A percentile compares a stretch with the other conserved stretches of the same genome.
Conservation (phyloP, 2,329 filamentous ascomycete species). For the Alternaria triticina region DNA sequence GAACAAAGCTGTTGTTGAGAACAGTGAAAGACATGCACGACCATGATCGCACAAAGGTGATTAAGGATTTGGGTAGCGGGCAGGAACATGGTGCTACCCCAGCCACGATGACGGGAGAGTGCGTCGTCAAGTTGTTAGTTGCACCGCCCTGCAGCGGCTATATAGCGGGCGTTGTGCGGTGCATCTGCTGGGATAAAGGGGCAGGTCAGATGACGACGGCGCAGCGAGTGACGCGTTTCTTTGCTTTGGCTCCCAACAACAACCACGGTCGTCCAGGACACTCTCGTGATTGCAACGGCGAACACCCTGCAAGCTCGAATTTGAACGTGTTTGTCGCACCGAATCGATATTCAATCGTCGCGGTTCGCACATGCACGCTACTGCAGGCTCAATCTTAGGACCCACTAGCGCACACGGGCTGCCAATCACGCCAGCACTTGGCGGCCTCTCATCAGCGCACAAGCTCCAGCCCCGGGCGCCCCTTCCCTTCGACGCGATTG, state of each 20-base stretch:
- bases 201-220: neutral
- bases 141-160: slow-evolving; percentile 10
- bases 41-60: slow-evolving; percentile 6
- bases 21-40: neutral
- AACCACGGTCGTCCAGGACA: neutral
- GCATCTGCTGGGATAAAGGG: neutral
- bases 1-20: neutral
- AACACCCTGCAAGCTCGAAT: slow-evolving; percentile 3
- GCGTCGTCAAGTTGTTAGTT: slow-evolving; percentile 8
- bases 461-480: slow-evolving; percentile 17
- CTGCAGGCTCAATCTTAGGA: neutral
- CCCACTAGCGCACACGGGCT: slow-evolving; percentile 7
- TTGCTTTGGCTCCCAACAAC: neutral
- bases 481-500: slow-evolving; percentile 19
- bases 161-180: slow-evolving; percentile 1
- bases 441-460: slow-evolving; percentile 12
- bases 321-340: slow-evolving; percentile 6
- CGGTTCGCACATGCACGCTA: slow-evolving; percentile 4
- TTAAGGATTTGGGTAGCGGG: slow-evolving; percentile 7
- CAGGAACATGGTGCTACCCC: slow-evolving; percentile 32
- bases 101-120: slow-evolving; percentile 33
- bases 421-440: slow-evolving; percentile 16
- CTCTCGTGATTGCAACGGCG: neutral
- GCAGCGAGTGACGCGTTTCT: neutral
- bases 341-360: slow-evolving; percentile 12